Base-by-base conservation (phyloP, 371 early-diverging fungal genomes). In the Lichtheimia corymbifera region DNA sequence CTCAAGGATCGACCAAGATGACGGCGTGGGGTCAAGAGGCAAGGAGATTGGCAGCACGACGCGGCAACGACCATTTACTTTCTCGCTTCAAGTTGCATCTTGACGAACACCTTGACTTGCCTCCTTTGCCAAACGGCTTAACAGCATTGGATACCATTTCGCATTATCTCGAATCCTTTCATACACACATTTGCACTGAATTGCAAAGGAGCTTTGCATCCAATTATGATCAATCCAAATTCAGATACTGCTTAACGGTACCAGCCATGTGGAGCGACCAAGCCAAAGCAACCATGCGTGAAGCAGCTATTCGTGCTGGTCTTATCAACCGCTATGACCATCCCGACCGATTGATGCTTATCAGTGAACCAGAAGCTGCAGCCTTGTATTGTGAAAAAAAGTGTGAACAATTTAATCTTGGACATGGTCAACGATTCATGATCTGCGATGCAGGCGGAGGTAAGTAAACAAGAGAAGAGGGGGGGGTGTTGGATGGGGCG, bases 401-500 rank as follows among this genome's bases (percentile, higher is more conserved):
- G 28, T 72, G 74, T 40, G 80, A 76, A 14, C 80, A 76, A 43
- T 79, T 76, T 51, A 76, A 76, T 43, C 58, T 79, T 13, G 77
- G 76, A 11, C 77, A 76, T 59, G 73, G 71, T 24, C 76, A 76
- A 50, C 74, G 76, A 13, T 86, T 86, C 65, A 83, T 86, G 79
- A 84, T 86, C 53, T 83, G 83, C 62, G 87, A 86, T 70, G 85
- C 85, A 35, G 87, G 87, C 64, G 87, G 87, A 62, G 35, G 35
- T 35, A 35, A 35, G 9, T 11, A 35, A 35, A 22, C 22, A 22
- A 22, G 22, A 22, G 1, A 22, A 22, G 22, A 22, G 22, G 22
- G 2, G 22, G 22, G 22, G 22, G 22, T 1, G 11, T n/a, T n/a
- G 9, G 35, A 35, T 1, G 35, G 35, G 35, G 35, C 35, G 35